These are phyloP conservation scores for Meyerozyma guilliermondii DNA, from an alignment of 1,139 yeast species.

Conservation along the genomic window DNA sequence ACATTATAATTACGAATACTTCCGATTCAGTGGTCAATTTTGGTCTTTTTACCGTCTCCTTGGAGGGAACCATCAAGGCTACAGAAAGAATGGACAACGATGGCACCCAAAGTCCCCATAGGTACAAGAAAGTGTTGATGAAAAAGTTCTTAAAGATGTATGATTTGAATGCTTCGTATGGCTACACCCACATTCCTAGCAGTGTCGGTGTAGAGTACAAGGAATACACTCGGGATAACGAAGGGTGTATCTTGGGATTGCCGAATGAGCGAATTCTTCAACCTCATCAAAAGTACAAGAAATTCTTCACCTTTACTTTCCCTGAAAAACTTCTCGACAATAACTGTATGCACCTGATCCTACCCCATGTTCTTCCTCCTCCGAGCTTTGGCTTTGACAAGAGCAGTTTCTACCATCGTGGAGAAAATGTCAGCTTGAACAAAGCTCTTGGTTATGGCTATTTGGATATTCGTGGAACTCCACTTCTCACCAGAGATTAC, in stretches of 20 bases:
- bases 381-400: slow-evolving; percentile 61
- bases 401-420: slow-evolving; percentile 33
- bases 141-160: slow-evolving; percentile 45
- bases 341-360: slow-evolving; percentile 48
- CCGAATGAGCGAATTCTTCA: slow-evolving; percentile 45
- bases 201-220: slow-evolving; percentile 49
- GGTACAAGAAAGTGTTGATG: slow-evolving; percentile 29
- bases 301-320: slow-evolving; percentile 59
- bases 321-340: slow-evolving; percentile 56
- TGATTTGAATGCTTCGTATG: slow-evolving; percentile 43
- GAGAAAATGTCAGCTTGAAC: slow-evolving; percentile 31
- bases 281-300: slow-evolving; percentile 52
- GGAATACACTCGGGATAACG: slow-evolving; percentile 41
- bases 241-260: slow-evolving; percentile 49
- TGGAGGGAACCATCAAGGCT: slow-evolving; percentile 42
- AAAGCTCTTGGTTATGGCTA: slow-evolving; percentile 44
- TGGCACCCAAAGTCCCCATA: slow-evolving; percentile 10
- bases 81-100: slow-evolving; percentile 19
- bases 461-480: slow-evolving; percentile 37
- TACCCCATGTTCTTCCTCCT: slow-evolving; percentile 55
- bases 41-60: slow-evolving; percentile 42
- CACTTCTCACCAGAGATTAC: slow-evolving; percentile 38
- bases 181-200: slow-evolving; percentile 38
- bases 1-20: slow-evolving; percentile 30
- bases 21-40: slow-evolving; percentile 36